Base-by-base conservation (phyloP, 2,329 filamentous ascomycete species). In the Metarhizium anisopliae region DNA sequence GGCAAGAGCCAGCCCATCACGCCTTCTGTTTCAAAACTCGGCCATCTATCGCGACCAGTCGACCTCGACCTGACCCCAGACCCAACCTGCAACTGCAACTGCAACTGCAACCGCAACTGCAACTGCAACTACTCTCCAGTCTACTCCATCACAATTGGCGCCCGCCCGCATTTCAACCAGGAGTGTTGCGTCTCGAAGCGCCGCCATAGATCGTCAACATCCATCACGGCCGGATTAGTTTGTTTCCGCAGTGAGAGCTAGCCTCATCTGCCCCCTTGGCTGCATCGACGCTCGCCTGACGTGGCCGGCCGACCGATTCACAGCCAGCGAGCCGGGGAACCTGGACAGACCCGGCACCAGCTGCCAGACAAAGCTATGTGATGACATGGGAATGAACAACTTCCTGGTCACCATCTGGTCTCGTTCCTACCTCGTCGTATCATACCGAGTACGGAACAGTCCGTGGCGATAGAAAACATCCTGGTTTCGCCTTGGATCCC, bases 21-120 rank as follows among this genome's bases (percentile, higher is more conserved):
- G 50, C 54, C 32, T 52, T 47, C 54, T 11, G 32, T 51, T 47
- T 55, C 52, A 47, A 35, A 30, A 5, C 35, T 49, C n/a, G 42
- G 42, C 51, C 42, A 36, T 5, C 18, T 16, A 30, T 53, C 30
- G 45, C 13, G 45, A 29, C 45, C 45, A 25, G 25, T 30, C 8
- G n/a, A 18, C 16, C 42, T 8, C 16, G 42, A 45, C 42, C 42
- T 16, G 2, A 18, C 16, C 42, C 45, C 10, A 49, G 45, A 49
- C 20, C 20, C 10, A n/a, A 49, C 25, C 18, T 29, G 25, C 25
- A 18, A 18, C 18, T 29, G 25, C 25, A 18, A 18, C 18, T 29
- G 25, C 25, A 30, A 49, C 20, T 18, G n/a, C 42, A 45, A 20
- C 42, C 2, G n/a, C 43, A 25, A 47, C 7, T 8, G 25, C 25